A percentile compares a stretch with the other conserved stretches of the same genome.
Evolutionary conservation across 176 grass and related monocot genomes (phyloP).

Genomic region (Ensete glaucum): DNA sequence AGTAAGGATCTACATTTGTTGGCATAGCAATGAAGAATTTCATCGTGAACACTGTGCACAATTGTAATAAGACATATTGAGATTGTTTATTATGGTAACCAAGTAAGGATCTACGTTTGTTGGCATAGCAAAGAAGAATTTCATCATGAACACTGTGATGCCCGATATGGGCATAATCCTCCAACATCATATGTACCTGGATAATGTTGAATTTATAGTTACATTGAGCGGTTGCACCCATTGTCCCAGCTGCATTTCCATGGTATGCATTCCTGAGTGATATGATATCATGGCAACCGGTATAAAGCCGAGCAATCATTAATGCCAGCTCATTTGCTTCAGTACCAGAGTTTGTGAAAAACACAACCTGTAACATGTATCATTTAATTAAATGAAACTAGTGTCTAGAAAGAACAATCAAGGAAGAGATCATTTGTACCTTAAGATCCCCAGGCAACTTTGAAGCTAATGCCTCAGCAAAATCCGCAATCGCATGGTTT

Average conservation of each 20-base stretch:
- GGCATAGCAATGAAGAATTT: not conserved
- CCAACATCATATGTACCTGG: slow-evolving; percentile 28
- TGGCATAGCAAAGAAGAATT: not conserved
- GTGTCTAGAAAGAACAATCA: not conserved
- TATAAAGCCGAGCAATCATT: slow-evolving; percentile 90
- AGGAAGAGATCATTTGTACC: slow-evolving; percentile 25
- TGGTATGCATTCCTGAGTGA: slow-evolving; percentile 92
- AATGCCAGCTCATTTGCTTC: slow-evolving; percentile 89
- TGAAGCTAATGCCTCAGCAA: slow-evolving; percentile 74
- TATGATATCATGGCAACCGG: slow-evolving; percentile 79
- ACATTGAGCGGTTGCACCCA: slow-evolving; percentile 69
- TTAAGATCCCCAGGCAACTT: slow-evolving; percentile 86
- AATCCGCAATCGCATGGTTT: slow-evolving; percentile 83
- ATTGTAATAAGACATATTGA: not conserved
- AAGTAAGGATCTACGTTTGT: not conserved
- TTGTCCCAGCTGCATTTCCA: slow-evolving; percentile 94
- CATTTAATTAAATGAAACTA: not conserved
- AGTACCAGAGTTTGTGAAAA: slow-evolving; percentile 95
- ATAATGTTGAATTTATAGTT: slow-evolving; percentile 94
- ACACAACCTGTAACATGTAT: slow-evolving; percentile 58
- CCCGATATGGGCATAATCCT: not conserved
- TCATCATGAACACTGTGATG: not conserved
- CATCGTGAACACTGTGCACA: not conserved
- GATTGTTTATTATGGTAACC: not conserved
- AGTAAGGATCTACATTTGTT: not conserved